Evolutionary conservation across 176 grass and related monocot species (phyloP).

Genomic region (Hordeum vulgare): DNA sequence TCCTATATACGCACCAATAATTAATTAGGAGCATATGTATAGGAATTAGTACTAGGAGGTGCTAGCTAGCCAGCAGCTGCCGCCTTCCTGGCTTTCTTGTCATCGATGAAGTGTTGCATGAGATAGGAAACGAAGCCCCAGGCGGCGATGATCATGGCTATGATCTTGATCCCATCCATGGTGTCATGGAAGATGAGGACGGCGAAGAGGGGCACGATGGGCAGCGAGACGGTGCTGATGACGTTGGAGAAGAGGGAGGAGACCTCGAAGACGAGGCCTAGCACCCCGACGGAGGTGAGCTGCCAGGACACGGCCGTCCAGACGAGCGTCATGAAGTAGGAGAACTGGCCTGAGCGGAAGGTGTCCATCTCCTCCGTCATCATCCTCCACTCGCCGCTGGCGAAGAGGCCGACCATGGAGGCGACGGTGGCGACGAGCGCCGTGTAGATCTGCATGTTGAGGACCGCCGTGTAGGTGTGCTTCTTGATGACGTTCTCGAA

Average conservation of each 20-base stretch:
- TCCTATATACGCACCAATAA: neutral
- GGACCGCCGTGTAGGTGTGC: constrained; percentile 42
- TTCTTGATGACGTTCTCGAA: constrained; percentile 67
- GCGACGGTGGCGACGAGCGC: constrained; percentile 39
- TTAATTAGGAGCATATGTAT: neutral
- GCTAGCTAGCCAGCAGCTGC: neutral
- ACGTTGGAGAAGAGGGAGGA: constrained; percentile 78
- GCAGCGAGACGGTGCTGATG: constrained; percentile 56
- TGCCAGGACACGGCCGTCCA: constrained; percentile 72
- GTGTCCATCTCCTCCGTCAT: constrained; percentile 59
- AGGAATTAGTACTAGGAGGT: too few relatives aligned
- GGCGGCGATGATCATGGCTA: constrained; percentile 61
- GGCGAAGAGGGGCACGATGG: constrained; percentile 53
- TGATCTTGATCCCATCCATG: constrained; percentile 64
- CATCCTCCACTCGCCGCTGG: constrained; percentile 63
- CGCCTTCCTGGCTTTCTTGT: constrained; percentile 39
- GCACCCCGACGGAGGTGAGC: constrained; percentile 47
- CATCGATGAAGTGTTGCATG: constrained; percentile 60
- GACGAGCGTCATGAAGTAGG: constrained; percentile 71
- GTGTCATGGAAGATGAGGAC: constrained; percentile 64
- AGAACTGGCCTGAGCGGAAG: constrained; percentile 54
- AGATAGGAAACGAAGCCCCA: constrained; percentile 91
- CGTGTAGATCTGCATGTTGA: constrained; percentile 70
- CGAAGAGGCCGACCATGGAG: constrained; percentile 44
- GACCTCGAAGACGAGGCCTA: constrained; percentile 72